Evolutionary conservation across 805 yeast species (phyloP), one percentile per base, ranked within the genome.

Genomic region (Starmerella powellii): DNA sequence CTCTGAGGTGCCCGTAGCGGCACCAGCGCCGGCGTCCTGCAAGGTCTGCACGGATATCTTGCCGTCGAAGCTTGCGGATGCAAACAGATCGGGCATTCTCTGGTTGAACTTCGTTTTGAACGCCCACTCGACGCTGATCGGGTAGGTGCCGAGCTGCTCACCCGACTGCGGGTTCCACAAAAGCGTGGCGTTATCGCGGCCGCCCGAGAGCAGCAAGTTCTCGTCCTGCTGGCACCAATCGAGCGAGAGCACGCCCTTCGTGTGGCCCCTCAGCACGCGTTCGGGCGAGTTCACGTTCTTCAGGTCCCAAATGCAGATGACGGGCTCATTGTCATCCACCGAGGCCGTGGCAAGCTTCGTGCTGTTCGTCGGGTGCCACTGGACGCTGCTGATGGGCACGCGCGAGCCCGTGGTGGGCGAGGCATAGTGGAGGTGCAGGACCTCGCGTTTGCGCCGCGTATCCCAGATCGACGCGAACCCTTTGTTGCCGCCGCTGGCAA

Each of bases 391-490:
- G 38, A 88, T 71, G 42, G 78, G 79, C 19, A 86, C 79, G 56
- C 80, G 73, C 29, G 45, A 38, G 23, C 67, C 59, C 17, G 45
- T 16, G 3, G 68, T 60, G 17, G 59, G 53, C 11, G 73, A 64
- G 18, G 77, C 66, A 61, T 84, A 83, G 43, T 76, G 72, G 58
- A 91, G 70, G 60, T 85, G 95, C 47, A 91, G 66, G 19, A 88
- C 94, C 63, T 88, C 96, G 56, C 84, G 74, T 58, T 78, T 80
- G 31, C 86, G 76, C 56, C 81, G 82, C 51, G 87, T 67, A 63
- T 91, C 97, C 96, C 96, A 91, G 51, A 91, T 78, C 1, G 95
- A 80, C 3, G 95, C 78, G 59, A 75, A 81, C 13, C 94, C 93
- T 13, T 84, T 73, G 53, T 76, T 73, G 37, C 94, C 85, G 11